These are phyloP conservation scores for Alternaria solani DNA, from an alignment of 2,329 filamentous ascomycete genomes.

Conservation along the genomic window DNA sequence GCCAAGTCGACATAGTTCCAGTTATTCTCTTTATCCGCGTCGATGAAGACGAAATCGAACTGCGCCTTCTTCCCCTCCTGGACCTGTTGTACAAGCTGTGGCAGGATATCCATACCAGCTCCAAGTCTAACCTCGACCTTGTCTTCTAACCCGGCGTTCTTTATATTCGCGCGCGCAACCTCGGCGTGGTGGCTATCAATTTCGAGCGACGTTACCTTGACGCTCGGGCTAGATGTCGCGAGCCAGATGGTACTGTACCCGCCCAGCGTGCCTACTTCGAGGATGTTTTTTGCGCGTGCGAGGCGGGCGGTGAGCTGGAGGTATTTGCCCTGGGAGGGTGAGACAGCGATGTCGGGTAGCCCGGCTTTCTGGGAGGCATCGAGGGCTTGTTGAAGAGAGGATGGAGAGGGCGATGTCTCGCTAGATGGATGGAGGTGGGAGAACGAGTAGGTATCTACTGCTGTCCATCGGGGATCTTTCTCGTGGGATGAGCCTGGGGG, in stretches of 20 bases:
- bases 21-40: constrained; percentile 62
- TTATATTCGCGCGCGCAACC: constrained; percentile 58
- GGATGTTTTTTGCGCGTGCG: constrained; percentile 40
- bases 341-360: constrained; percentile 49
- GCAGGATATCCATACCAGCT: constrained; percentile 55
- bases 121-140: constrained; percentile 58
- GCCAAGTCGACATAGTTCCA: constrained; percentile 60
- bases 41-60: constrained; percentile 63
- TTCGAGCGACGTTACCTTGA: constrained; percentile 62
- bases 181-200: constrained; percentile 56
- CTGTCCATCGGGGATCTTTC: constrained; percentile 49
- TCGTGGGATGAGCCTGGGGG: constrained; percentile 31
- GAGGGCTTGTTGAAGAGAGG: constrained; percentile 36
- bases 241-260: constrained; percentile 65
- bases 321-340: constrained; percentile 45
- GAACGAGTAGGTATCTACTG: constrained; percentile 50
- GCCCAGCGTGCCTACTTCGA: constrained; percentile 65
- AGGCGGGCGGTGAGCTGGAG: constrained; percentile 45
- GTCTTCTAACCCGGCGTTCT: constrained; percentile 51
- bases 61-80: constrained; percentile 47
- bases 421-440: constrained; percentile 45
- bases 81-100: constrained; percentile 54
- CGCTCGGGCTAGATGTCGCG: constrained; percentile 49
- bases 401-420: constrained; percentile 34
- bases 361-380: constrained; percentile 29